These are phyloP conservation scores for Melastoma candidum DNA, from an alignment of 441 rosid genomes.

Conservation along the genomic window DNA sequence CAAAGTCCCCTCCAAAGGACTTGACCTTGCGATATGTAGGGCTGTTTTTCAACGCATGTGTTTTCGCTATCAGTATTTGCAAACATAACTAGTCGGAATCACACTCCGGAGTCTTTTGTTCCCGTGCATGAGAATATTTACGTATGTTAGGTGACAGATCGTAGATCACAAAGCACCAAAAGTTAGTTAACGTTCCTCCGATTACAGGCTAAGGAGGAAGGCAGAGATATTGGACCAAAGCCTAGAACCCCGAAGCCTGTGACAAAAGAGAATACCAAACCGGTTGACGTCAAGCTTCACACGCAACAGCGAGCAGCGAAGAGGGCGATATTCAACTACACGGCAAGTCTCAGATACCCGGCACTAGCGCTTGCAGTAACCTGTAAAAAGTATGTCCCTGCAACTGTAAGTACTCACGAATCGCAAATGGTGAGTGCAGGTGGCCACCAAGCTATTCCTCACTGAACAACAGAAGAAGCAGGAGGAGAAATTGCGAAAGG, in stretches of 20 bases:
- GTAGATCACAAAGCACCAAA: too few relatives aligned
- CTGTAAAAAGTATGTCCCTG: too few relatives aligned
- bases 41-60: not conserved
- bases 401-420: too few relatives aligned
- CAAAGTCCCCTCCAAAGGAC: constrained; percentile 59
- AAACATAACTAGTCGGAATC: too few relatives aligned
- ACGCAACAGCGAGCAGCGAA: constrained; percentile 68
- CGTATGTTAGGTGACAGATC: too few relatives aligned
- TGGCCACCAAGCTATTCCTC: constrained; percentile 65
- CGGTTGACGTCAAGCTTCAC: constrained; percentile 60
- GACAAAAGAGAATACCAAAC: constrained; percentile 59
- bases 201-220: constrained; percentile 35
- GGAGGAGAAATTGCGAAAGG: constrained; percentile 61
- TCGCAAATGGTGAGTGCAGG: constrained; percentile 22
- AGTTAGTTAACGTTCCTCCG: not conserved
- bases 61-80: not conserved
- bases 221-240: constrained; percentile 22
- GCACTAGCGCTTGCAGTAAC: too few relatives aligned
- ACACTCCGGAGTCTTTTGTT: too few relatives aligned
- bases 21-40: not conserved
- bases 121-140: too few relatives aligned
- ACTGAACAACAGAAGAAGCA: constrained; percentile 47
- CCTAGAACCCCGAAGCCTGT: constrained; percentile 26
- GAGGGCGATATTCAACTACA: constrained; percentile 81
- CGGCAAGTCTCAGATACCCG: constrained; percentile 24